These are phyloP conservation scores for Brassica nigra DNA, from an alignment of 345 rosid genomes.

Conservation along the genomic window DNA sequence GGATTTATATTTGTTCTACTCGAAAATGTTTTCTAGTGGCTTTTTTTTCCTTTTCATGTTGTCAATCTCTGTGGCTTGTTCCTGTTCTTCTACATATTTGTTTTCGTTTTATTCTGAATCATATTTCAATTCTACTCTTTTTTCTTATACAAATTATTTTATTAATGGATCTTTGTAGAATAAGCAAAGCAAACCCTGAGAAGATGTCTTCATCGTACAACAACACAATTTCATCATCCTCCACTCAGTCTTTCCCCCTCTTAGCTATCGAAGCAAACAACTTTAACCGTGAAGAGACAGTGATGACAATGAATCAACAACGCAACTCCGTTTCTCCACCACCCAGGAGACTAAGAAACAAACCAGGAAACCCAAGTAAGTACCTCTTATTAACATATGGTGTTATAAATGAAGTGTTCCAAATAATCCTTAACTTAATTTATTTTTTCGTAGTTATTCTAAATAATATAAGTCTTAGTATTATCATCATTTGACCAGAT, in stretches of 20 bases:
- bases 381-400: conserved; percentile 7
- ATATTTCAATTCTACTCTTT: conserved; percentile 21
- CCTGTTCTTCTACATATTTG: conserved; percentile 38
- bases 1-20: conserved; percentile 33
- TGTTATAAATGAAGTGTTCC: not conserved
- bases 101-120: conserved; percentile 38
- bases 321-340: conserved; percentile 48
- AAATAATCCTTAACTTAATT: not conserved
- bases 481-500: not conserved
- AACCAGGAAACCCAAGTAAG: conserved; percentile 79
- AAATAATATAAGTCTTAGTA: not conserved
- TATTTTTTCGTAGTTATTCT: not conserved
- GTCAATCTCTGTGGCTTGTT: conserved; percentile 37
- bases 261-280: conserved; percentile 5
- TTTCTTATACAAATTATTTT: conserved; percentile 19
- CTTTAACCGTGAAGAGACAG: conserved; percentile 23
- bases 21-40: conserved; percentile 39
- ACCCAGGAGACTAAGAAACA: conserved; percentile 68
- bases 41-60: conserved; percentile 28
- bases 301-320: conserved; percentile 24
- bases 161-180: conserved; percentile 32
- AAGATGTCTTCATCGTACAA: conserved; percentile 41
- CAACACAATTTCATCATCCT: conserved; percentile 28
- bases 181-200: conserved; percentile 12
- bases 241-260: conserved; percentile 31